Evolutionary conservation across 179 eudicot species (phyloP).

Genomic region (Beta macrorhiza): DNA sequence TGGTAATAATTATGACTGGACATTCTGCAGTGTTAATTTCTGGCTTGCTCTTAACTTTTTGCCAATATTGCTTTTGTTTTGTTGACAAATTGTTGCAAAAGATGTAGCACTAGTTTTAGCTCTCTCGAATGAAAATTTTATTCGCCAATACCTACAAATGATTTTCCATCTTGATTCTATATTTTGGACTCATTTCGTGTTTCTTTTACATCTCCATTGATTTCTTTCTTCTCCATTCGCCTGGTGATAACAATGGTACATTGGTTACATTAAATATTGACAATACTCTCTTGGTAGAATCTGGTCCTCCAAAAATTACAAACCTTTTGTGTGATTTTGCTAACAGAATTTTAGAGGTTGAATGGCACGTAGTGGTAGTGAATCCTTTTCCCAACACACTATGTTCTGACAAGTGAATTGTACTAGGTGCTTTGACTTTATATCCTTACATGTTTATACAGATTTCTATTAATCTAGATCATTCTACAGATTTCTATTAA

Average conservation of each 20-base stretch:
- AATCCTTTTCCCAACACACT: background rate
- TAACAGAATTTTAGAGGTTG: background rate
- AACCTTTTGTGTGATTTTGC: background rate
- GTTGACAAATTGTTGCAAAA: background rate
- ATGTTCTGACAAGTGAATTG: background rate
- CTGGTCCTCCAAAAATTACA: background rate
- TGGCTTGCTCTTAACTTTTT: background rate
- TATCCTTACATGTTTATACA: background rate
- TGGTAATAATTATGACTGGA: constrained; percentile 52
- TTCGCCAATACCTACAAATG: background rate
- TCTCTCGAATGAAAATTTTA: background rate
- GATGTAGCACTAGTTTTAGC: background rate
- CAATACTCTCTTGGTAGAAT: background rate
- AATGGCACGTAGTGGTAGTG: background rate
- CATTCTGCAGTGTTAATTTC: background rate
- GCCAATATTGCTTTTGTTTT: background rate
- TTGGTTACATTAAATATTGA: background rate
- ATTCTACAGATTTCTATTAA: background rate
- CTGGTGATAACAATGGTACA: background rate
- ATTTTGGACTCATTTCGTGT: background rate
- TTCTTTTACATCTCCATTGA: background rate
- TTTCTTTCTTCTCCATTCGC: background rate
- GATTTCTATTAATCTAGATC: background rate
- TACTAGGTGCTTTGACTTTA: background rate
- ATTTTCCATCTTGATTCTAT: background rate